These are phyloP conservation scores for Leucocoprinus leucothites DNA, from an alignment of 768 basidiomycete genomes.

Conservation along the genomic window DNA sequence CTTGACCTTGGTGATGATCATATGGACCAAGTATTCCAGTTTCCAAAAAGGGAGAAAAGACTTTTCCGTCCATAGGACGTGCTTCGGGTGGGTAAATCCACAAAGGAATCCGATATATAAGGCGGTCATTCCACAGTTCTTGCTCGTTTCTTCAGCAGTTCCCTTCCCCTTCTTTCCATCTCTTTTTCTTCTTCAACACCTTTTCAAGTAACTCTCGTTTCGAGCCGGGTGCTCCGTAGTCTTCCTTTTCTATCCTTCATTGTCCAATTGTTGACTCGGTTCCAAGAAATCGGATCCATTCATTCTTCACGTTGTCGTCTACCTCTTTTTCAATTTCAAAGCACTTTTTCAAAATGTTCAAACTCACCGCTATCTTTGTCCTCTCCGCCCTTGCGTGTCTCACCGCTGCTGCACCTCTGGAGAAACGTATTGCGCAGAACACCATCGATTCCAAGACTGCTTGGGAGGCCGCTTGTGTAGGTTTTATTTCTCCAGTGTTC, in stretches of 20 bases:
- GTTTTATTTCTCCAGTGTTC: slow-evolving; percentile 21
- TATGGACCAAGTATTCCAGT: neutral
- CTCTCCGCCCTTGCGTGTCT: slow-evolving; percentile 27
- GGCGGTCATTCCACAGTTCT: neutral
- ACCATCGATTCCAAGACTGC: slow-evolving; percentile 43
- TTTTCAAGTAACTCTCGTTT: slow-evolving; percentile 7
- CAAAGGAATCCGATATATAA: neutral
- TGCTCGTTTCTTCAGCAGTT: neutral
- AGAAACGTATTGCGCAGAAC: slow-evolving; percentile 48
- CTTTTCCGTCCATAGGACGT: too few species aligned
- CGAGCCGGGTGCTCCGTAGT: slow-evolving; percentile 28
- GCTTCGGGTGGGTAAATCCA: too few species aligned
- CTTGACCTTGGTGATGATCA: slow-evolving; percentile 1
- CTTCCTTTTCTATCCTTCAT: slow-evolving; percentile 1
- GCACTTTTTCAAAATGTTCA: slow-evolving; percentile 20
- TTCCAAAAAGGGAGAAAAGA: neutral
- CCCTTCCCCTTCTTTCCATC: neutral
- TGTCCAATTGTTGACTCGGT: slow-evolving; percentile 5
- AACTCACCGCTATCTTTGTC: slow-evolving; percentile 25
- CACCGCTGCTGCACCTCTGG: slow-evolving; percentile 29
- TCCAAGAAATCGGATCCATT: slow-evolving; percentile 4
- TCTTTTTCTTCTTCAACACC: slow-evolving; percentile 10
- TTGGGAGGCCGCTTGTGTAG: slow-evolving; percentile 54
- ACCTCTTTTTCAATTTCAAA: slow-evolving; percentile 12
- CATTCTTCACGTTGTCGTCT: slow-evolving; percentile 12